Evolutionary conservation across 768 basidiomycete genomes (phyloP), one percentile per base, ranked within the genome.

Genomic region (Sarcomyxa edulis): DNA sequence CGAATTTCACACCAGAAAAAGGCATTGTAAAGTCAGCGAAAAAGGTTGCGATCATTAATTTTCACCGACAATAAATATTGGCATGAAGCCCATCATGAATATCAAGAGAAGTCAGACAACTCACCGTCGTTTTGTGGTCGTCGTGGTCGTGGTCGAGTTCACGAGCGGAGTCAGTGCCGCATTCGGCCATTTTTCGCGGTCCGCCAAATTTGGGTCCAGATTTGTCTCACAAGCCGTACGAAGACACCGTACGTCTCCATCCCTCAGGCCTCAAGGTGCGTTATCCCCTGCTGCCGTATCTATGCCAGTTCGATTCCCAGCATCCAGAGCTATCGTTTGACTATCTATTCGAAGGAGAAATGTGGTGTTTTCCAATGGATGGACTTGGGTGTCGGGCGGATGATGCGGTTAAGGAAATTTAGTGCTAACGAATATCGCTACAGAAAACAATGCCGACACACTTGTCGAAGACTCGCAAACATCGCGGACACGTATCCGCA

Each of bases 401-500:
- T 77, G 81, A 84, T 84, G 74, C 64, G 56, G 54, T 44, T 50
- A 52, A 52, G 45, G 34, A n/a, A n/a, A n/a, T n/a, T 21, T 36
- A 11, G 14, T 24, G 21, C 15, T 23, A 12, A 21, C 32, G 9
- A 7, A 10, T 21, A 31, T 57, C 50, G 30, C 42, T 42, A 26
- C 45, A 69, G 64, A 67, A 59, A 62, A 60, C 55, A 52, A 97
- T 96, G 96, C 96, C 96, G 66, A 91, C 94, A 64, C 92, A 77
- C 62, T 74, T 93, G 72, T 76, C 84, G 56, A 97, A 97, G 72
- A 98, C 95, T 68, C 85, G 95, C 72, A 99, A 99, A 73, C 94
- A 96, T 72, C 82, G 95, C 60, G 95, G 95, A 56, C 94, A 98
- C 75, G 94, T 99, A 56, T 99, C 95, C 52, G 93, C 94, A 62